These are phyloP conservation scores for Eucalyptus polyanthemos DNA, from an alignment of 345 rosid species.

Conservation along the genomic window DNA sequence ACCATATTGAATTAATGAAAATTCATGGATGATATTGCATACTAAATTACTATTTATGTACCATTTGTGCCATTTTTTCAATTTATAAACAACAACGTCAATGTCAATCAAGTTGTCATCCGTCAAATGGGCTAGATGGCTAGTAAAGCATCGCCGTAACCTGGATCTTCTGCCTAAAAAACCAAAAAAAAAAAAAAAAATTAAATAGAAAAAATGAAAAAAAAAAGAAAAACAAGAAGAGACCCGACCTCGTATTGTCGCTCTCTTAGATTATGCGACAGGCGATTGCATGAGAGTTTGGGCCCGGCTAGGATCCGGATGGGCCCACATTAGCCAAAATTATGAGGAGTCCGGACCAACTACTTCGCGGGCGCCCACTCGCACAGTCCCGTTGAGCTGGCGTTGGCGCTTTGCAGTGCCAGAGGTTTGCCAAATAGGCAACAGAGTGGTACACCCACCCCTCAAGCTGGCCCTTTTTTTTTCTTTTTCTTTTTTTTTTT, in stretches of 20 bases:
- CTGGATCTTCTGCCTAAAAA: background rate
- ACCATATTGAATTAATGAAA: background rate
- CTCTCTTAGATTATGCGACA: background rate
- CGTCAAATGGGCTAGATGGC: background rate
- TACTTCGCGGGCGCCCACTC: background rate
- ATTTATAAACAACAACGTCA: background rate
- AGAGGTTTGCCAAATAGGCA: background rate
- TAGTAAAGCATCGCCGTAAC: background rate
- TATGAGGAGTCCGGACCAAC: background rate
- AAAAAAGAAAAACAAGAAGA: background rate
- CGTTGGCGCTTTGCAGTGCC: background rate
- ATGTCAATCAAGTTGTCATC: background rate
- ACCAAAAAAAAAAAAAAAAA: background rate
- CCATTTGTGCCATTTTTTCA: background rate
- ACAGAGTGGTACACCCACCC: background rate
- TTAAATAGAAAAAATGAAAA: background rate
- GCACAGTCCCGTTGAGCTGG: background rate
- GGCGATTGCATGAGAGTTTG: background rate
- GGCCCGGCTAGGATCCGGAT: background rate
- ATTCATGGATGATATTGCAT: background rate
- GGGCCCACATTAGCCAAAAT: background rate
- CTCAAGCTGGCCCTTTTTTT: background rate
- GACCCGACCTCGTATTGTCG: background rate
- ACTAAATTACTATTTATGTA: rapidly evolving
- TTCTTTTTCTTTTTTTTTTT: background rate